A percentile compares a stretch with the other conserved stretches of the same genome.
Conservation (phyloP, 2,329 filamentous ascomycete species). For the Dothideomycetes sp. region DNA sequence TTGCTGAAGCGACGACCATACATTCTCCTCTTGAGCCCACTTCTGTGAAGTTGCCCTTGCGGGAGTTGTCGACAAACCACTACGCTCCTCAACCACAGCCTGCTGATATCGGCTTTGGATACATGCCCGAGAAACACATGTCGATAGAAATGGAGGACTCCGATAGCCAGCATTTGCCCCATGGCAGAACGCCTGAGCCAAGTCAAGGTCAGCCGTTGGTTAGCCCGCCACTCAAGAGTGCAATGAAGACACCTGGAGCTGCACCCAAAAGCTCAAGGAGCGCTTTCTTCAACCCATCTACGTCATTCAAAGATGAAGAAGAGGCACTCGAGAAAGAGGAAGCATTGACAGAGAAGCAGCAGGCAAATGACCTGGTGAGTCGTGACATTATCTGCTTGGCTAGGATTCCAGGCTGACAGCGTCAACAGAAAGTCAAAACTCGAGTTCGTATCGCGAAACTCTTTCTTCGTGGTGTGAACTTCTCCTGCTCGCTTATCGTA, state of each 20-base stretch:
- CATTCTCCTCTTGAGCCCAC: slow-evolving; percentile 60
- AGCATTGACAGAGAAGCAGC: slow-evolving; percentile 68
- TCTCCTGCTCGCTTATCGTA: slow-evolving; percentile 92
- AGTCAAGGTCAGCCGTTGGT: slow-evolving; percentile 51
- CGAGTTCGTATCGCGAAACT: slow-evolving; percentile 90
- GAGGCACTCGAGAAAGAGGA: slow-evolving; percentile 79
- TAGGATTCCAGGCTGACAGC: not conserved
- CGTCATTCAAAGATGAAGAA: slow-evolving; percentile 86
- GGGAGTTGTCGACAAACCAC: slow-evolving; percentile 45
- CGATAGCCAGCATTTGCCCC: slow-evolving; percentile 33
- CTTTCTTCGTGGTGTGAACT: slow-evolving; percentile 88
- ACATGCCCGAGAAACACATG: slow-evolving; percentile 48
- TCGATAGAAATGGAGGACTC: slow-evolving; percentile 43
- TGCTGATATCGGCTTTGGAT: slow-evolving; percentile 85
- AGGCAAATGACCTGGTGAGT: slow-evolving; percentile 78
- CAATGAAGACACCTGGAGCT: slow-evolving; percentile 77
- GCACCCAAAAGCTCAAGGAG: slow-evolving; percentile 54
- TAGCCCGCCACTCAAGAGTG: slow-evolving; percentile 73
- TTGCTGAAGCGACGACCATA: slow-evolving; percentile 69
- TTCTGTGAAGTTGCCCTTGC: slow-evolving; percentile 42
- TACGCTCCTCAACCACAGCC: slow-evolving; percentile 57
- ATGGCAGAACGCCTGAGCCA: slow-evolving; percentile 56
- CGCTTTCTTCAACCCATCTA: slow-evolving; percentile 54
- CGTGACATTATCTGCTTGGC: not conserved
- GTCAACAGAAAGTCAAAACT: slow-evolving; percentile 72